Percentiles rank a stretch among this genome's conserved stretches.
These are phyloP conservation scores for Malus asiatica DNA, from an alignment of 306 rosid genomes.

Conservation along the genomic window DNA sequence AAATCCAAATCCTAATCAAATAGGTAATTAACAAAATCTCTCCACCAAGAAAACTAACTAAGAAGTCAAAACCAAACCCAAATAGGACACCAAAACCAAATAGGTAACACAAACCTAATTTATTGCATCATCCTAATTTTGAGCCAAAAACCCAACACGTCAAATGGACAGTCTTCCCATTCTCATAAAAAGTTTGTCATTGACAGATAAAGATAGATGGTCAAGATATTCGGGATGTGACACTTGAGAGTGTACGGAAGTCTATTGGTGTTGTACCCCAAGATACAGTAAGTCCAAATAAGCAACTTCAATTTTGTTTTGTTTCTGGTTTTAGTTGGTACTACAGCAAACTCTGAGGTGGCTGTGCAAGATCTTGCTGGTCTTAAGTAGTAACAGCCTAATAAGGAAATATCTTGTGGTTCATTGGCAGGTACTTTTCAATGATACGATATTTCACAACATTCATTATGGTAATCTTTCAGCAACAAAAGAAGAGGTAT, in stretches of 20 bases:
- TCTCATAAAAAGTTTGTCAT: neutral
- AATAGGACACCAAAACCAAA: too few relatives aligned
- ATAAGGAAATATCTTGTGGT: conserved; percentile 20
- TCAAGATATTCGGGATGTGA: conserved; percentile 75
- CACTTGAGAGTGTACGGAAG: conserved; percentile 79
- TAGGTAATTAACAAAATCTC: too few relatives aligned
- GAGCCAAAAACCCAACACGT: too few relatives aligned
- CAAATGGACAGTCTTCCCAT: neutral
- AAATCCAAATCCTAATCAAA: too few relatives aligned
- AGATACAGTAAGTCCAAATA: conserved; percentile 64
- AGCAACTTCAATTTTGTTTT: neutral
- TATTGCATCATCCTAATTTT: too few relatives aligned
- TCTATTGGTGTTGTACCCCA: conserved; percentile 94
- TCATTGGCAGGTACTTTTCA: conserved; percentile 78
- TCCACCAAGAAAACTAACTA: too few relatives aligned
- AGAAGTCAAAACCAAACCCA: too few relatives aligned
- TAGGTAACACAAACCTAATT: too few relatives aligned
- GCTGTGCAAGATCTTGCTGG: conserved; percentile 10
- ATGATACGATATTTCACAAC: conserved; percentile 88
- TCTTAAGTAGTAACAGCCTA: conserved; percentile 5
- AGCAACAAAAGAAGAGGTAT: conserved; percentile 85
- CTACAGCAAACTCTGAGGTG: neutral
- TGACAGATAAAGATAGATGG: conserved; percentile 73
- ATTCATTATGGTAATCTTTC: conserved; percentile 86
- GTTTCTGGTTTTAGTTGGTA: conserved; percentile 6